Evolutionary conservation across 1,139 yeast genomes (phyloP), one percentile per base, ranked within the genome.

Genomic region (Blastobotrys persicus): DNA sequence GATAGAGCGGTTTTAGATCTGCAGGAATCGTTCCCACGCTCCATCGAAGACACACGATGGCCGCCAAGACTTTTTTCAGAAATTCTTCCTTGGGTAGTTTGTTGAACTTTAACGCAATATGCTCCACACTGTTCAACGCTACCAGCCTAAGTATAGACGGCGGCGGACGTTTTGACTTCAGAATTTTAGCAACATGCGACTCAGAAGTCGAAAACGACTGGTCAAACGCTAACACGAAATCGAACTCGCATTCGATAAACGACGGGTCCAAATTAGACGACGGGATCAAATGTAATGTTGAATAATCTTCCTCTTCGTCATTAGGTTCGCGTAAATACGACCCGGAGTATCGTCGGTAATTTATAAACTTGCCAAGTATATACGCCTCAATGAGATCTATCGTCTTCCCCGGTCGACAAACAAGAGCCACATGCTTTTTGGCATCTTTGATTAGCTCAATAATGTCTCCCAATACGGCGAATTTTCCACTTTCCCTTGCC

Each of bases 401-500:
- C 18, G 86, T 79, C 53, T 76, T 74, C 12, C 86, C 88, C 0
- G 82, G 73, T 50, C 81, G 71, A 26, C 78, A 77, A 28, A 50
- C 39, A 47, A 79, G 69, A 1, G 78, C 85, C 2, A 83, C 66
- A 46, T 79, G 69, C 32, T 78, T 61, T 38, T 66, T 61, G 28
- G 65, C 66, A 37, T 70, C 71, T 38, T 72, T 75, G 13, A 76
- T 59, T 16, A 74, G 57, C 4, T 69, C 66, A 9, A 69, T 55
- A 19, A 71, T 52, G 63, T 85, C 86, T 49, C 75, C 76, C 53
- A 88, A 68, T 1, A 84, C 87, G 52, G 76, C 76, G 67, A 89
- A 89, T 64, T 89, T 91, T 23, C 97, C 97, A 63, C 95, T 84
- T 3, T 94, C 83, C 46, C 85, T 91, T 11, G 85, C 85, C 47